phyloP scores from a whole-genome alignment of 768 basidiomycete species.

The Lentinus brumalis region DNA sequence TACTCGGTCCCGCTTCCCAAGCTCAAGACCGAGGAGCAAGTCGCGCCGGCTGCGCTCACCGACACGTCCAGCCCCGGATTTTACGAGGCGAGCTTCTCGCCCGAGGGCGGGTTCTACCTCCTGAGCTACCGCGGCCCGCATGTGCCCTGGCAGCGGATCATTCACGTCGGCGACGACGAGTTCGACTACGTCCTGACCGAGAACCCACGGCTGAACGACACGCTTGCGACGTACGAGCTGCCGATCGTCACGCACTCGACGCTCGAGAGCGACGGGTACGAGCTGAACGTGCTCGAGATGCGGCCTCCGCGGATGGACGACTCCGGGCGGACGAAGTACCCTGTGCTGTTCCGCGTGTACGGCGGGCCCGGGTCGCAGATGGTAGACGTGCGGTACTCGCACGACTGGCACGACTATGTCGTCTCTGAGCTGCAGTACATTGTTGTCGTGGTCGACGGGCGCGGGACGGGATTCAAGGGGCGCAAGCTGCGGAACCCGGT shows the following conservation, averaged over 20 bases:
- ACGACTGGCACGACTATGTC: conserved; percentile 89
- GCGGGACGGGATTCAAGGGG: conserved; percentile 93
- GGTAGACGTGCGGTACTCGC: conserved; percentile 63
- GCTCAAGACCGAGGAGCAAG: conserved; percentile 31
- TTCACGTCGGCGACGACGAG: conserved; percentile 54
- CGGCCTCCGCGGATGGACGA: conserved; percentile 92
- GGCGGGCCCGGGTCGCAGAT: conserved; percentile 88
- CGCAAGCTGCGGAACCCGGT: conserved; percentile 83
- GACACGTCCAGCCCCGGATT: conserved; percentile 54
- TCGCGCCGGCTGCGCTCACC: conserved; percentile 44
- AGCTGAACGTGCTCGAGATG: conserved; percentile 88
- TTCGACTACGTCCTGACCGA: conserved; percentile 69
- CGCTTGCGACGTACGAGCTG: conserved; percentile 67
- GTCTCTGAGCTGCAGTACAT: conserved; percentile 82
- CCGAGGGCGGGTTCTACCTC: conserved; percentile 82
- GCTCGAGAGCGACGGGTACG: conserved; percentile 79
- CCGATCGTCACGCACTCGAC: conserved; percentile 72
- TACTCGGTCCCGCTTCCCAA: conserved; percentile 78
- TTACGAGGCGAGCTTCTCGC: conserved; percentile 77
- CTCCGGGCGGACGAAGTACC: conserved; percentile 93
- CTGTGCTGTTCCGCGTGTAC: conserved; percentile 92
- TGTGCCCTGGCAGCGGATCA: conserved; percentile 85
- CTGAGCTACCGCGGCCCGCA: conserved; percentile 79
- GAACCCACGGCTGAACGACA: conserved; percentile 67
- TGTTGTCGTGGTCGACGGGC: conserved; percentile 86